phyloP scores from a whole-genome alignment of 768 basidiomycete genomes.

The Tubosaeta sp. region DNA sequence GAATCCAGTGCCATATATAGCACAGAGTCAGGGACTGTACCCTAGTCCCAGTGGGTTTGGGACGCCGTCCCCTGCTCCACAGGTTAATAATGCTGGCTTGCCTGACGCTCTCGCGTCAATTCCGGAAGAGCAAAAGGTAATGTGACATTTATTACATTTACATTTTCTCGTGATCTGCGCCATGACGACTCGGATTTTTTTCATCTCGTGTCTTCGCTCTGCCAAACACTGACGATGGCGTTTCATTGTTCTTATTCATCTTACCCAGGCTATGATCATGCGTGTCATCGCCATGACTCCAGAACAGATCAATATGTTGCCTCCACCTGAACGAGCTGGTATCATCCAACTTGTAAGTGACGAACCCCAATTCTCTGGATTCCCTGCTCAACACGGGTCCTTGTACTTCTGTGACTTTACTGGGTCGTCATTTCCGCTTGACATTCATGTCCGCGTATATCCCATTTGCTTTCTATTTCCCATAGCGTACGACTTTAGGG shows the following conservation, averaged over 20 bases:
- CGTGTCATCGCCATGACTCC: slow-evolving; percentile 78
- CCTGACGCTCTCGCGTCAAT: slow-evolving; percentile 55
- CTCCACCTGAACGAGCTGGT: slow-evolving; percentile 67
- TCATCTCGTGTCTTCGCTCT: not conserved
- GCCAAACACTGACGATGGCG: not conserved
- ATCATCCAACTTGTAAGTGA: slow-evolving; percentile 77
- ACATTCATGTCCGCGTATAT: slow-evolving; percentile 23
- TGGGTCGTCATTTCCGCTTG: slow-evolving; percentile 20
- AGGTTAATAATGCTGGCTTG: slow-evolving; percentile 25
- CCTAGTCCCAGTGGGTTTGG: slow-evolving; percentile 13
- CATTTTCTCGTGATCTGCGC: slow-evolving; percentile 3
- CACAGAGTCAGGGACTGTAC: slow-evolving; percentile 20
- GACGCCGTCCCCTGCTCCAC: slow-evolving; percentile 21
- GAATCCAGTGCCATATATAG: slow-evolving; percentile 16
- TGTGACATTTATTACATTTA: slow-evolving; percentile 9
- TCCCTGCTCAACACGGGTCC: slow-evolving; percentile 10
- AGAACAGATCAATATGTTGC: slow-evolving; percentile 75
- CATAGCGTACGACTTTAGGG: slow-evolving; percentile 30
- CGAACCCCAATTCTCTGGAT: not conserved
- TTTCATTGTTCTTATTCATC: slow-evolving; percentile 12
- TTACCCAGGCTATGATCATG: slow-evolving; percentile 61
- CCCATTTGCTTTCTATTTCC: slow-evolving; percentile 4
- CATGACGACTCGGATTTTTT: not conserved
- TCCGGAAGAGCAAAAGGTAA: slow-evolving; percentile 67
- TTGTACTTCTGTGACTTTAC: slow-evolving; percentile 2